Conservation (phyloP, 352 stramenopile species). For the Pythium insidiosum region DNA sequence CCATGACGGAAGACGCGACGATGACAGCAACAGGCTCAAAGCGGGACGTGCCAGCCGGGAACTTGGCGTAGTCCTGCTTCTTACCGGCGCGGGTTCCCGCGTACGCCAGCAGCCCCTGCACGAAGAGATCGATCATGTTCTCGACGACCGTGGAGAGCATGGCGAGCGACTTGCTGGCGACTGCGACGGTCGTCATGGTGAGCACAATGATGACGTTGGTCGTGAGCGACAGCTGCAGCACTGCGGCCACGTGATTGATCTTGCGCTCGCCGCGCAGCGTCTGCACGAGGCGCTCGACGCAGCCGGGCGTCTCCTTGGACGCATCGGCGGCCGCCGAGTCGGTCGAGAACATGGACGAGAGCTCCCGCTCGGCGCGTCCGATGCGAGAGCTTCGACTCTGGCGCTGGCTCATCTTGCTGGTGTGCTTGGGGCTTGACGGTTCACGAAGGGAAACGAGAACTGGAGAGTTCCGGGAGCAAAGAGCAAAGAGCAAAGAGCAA, state of each 20-base stretch:
- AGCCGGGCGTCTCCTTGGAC: slow-evolving; percentile 7
- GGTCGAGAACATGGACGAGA: neutral
- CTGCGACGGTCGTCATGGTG: slow-evolving; percentile 60
- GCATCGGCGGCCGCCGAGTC: neutral
- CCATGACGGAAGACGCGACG: slow-evolving; percentile 89
- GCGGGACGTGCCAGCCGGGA: slow-evolving; percentile 86
- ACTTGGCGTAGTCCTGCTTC: slow-evolving; percentile 83
- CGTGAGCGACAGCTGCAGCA: slow-evolving; percentile 43
- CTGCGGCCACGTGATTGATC: slow-evolving; percentile 43
- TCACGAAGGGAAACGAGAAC: neutral
- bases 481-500: too few relatives aligned
- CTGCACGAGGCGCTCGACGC: slow-evolving; percentile 13
- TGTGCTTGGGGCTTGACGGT: neutral
- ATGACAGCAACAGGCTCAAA: slow-evolving; percentile 92
- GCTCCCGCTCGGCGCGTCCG: neutral
- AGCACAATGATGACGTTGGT: slow-evolving; percentile 64
- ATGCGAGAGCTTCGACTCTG: slow-evolving; percentile 4
- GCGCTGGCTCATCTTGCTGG: slow-evolving; percentile 14
- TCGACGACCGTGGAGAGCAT: slow-evolving; percentile 89
- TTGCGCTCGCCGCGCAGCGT: slow-evolving; percentile 23
- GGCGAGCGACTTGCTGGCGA: slow-evolving; percentile 79
- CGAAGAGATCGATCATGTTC: slow-evolving; percentile 90
- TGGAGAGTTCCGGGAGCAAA: too few relatives aligned
- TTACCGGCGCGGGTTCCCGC: slow-evolving; percentile 75
- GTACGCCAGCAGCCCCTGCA: slow-evolving; percentile 86